Base-by-base conservation (phyloP, 1,139 yeast species). In the Yamadazyma conglobata region DNA sequence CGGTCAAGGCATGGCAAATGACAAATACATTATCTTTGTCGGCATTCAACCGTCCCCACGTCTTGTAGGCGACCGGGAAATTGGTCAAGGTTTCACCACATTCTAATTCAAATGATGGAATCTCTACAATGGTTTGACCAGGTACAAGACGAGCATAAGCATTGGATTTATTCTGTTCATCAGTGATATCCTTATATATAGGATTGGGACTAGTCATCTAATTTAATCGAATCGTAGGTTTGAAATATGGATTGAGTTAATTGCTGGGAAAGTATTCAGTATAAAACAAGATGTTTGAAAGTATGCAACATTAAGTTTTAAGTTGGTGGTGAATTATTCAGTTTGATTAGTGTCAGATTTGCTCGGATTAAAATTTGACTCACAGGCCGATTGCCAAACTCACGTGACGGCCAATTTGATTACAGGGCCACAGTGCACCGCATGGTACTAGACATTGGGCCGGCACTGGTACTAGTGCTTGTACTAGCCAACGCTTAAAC, bases 1-100 rank as follows among this genome's bases (percentile, higher is more conserved):
- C 98, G 0, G 97, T 88, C 38, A 91, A 66, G 0, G 98, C 98
- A 62, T 91, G 98, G 47, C 96, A 86, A 12, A 91, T 84, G 19
- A 91, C 78, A 62, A 91, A 63, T 36, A 80, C 89, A 52, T 91
- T 91, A 45, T 80, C 79, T 6, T 70, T 75, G 5, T 58, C 62
- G 7, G 63, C 72, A 50, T 86, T 86, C 30, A 89, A 65, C 35
- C 71, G 67, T 3, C 97, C 98, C 96, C 97, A 91, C 0, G 95
- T 83, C 56, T 91, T 91, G 61, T 85, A 91, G 3, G 97, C 98
- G 13, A 91, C 86, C 0, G 96, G 97, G 28, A 88, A 87, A 24
- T 85, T 66, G 31, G 52, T 56, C 21, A 91, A 61, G 1, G 70
- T 62, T 38, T 85, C 91, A 4, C 96, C 96, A 34, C 94, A 83